These are phyloP conservation scores for Paraconiothyrium brasiliense DNA, from an alignment of 2,329 filamentous ascomycete species.

Conservation along the genomic window DNA sequence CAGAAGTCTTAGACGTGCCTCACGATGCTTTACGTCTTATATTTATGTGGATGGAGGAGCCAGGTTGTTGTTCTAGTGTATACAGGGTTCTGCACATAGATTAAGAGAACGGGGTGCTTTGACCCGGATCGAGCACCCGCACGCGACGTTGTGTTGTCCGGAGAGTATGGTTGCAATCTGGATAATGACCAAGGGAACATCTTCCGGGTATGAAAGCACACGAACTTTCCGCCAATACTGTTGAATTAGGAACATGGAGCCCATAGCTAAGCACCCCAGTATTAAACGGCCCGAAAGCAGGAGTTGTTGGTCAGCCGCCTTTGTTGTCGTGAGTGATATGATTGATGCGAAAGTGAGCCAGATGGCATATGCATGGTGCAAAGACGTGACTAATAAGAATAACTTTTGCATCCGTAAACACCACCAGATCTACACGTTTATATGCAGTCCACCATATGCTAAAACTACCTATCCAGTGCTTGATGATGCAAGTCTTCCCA, in stretches of 20 bases:
- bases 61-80: background rate
- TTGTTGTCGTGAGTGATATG: background rate
- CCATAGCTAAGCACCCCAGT: background rate
- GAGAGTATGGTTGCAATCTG: background rate
- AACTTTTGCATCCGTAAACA: slow-evolving; percentile 3
- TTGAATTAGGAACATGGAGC: background rate
- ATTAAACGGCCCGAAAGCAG: background rate
- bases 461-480: slow-evolving; percentile 6
- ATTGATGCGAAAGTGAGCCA: background rate
- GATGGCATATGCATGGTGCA: background rate
- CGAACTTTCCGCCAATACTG: slow-evolving; percentile 3
- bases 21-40: background rate
- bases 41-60: background rate
- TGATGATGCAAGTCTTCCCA: background rate
- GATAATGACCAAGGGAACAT: background rate
- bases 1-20: background rate
- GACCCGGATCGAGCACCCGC: background rate
- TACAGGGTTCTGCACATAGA: background rate
- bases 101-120: background rate
- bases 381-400: background rate
- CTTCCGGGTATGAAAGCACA: background rate
- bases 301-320: background rate
- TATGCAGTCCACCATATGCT: background rate
- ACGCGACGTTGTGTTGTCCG: background rate
- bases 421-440: slow-evolving; percentile 6